These are phyloP conservation scores for Cercospora canescens DNA, from an alignment of 2,329 filamentous ascomycete species.

Conservation along the genomic window DNA sequence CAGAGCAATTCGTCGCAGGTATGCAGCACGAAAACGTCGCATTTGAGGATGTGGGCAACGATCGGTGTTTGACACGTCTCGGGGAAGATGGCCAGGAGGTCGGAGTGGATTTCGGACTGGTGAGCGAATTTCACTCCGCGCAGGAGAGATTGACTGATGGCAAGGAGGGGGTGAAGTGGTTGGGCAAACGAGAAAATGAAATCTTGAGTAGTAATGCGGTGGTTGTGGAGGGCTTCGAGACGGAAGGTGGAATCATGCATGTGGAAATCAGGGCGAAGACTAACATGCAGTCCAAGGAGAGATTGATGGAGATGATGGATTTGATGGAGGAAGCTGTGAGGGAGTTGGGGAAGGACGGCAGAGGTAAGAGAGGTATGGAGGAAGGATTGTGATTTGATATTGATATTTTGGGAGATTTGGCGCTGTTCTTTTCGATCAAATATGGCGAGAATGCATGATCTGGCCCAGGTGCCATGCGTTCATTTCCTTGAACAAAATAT, in stretches of 20 bases:
- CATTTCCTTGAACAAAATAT: no score
- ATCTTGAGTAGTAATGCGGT: conserved; percentile 1
- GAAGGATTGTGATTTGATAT: not conserved
- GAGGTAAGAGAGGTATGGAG: not conserved
- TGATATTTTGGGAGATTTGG: no score
- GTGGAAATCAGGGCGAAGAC: conserved; percentile 2
- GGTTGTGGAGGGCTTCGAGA: not conserved
- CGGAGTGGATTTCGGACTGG: conserved; percentile 3
- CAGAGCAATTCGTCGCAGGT: conserved; percentile 10
- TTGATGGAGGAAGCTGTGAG: not conserved
- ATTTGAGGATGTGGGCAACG: conserved; percentile 4
- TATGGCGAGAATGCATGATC: no score
- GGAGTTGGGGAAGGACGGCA: not conserved
- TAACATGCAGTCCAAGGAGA: not conserved
- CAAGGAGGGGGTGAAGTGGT: not conserved
- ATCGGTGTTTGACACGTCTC: not conserved
- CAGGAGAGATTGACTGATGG: not conserved
- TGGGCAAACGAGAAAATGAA: not conserved
- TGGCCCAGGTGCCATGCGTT: no score
- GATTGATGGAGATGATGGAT: not conserved
- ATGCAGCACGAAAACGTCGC: not conserved
- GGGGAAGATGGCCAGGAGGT: not conserved
- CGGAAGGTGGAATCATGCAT: not conserved
- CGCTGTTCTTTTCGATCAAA: no score
- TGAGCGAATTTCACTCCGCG: not conserved